Conservation (phyloP, 2,329 filamentous ascomycete genomes). For the Scytalidium sp. region DNA sequence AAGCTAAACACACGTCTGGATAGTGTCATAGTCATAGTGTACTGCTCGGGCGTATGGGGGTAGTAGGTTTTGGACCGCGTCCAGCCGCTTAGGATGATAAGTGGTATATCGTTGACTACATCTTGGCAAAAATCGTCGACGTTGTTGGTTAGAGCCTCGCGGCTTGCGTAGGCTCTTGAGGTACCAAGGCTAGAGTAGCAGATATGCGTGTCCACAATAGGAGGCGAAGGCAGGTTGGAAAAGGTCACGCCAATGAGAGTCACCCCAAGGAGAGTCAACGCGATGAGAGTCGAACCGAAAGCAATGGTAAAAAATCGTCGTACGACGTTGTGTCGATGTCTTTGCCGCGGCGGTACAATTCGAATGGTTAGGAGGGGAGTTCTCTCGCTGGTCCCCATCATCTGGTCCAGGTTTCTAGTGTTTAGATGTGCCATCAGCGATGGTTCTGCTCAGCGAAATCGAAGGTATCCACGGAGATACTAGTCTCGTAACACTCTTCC, state of each 20-base stretch:
- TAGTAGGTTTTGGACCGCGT: background rate
- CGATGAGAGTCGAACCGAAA: conserved; percentile 10
- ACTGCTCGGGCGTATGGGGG: background rate
- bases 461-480: too few species aligned
- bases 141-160: conserved; percentile 5
- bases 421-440: conserved; percentile 2
- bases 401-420: conserved; percentile 2
- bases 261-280: too few species aligned
- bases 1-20: conserved; percentile 14
- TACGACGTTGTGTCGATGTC: conserved; percentile 9
- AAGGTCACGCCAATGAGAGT: too few species aligned
- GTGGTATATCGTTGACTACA: background rate
- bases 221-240: too few species aligned
- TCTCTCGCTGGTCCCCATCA: conserved; percentile 8
- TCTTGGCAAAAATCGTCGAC: conserved; percentile 5
- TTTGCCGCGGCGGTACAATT: conserved; percentile 7
- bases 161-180: conserved; percentile 4
- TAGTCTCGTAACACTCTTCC: too few species aligned
- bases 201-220: conserved; percentile 3
- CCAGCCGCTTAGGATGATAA: background rate
- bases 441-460: conserved; percentile 5
- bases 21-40: background rate
- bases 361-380: conserved; percentile 8
- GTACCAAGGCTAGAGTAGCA: conserved; percentile 7
- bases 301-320: conserved; percentile 8